Conservation (phyloP, 371 early-diverging fungal genomes). For the Apophysomyces variabilis region DNA sequence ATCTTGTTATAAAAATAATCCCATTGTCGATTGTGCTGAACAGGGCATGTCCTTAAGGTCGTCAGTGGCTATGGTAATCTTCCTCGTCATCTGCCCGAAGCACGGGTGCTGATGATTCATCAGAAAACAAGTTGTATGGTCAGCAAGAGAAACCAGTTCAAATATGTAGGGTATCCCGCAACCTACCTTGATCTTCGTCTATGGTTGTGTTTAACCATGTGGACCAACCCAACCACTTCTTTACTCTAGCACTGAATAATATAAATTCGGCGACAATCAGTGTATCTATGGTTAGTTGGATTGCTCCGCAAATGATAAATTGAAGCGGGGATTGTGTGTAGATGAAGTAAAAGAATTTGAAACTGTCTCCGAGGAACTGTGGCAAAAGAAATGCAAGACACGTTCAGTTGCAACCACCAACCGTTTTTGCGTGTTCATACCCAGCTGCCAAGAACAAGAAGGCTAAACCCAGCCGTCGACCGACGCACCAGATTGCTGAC, state of each 20-base stretch:
- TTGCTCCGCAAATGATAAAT: conserved; percentile 64
- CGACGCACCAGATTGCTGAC: conserved; percentile 53
- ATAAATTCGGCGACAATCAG: conserved; percentile 60
- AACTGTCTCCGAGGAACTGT: conserved; percentile 67
- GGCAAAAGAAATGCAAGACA: no score
- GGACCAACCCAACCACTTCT: conserved; percentile 30
- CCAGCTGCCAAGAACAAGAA: conserved; percentile 49
- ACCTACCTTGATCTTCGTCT: conserved; percentile 6
- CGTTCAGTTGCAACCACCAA: no score
- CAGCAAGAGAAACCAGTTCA: no score
- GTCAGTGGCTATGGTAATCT: neutral
- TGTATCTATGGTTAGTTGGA: conserved; percentile 66
- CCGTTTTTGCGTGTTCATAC: conserved; percentile 22
- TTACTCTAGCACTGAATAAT: conserved; percentile 42
- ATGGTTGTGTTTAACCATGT: neutral
- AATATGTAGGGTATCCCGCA: no score
- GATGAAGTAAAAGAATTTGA: conserved; percentile 68
- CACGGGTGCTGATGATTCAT: neutral
- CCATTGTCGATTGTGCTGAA: neutral
- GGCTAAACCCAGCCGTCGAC: conserved; percentile 64
- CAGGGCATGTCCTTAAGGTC: neutral
- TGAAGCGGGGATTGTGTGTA: conserved; percentile 61
- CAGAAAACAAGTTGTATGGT: no score
- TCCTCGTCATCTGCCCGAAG: conserved; percentile 2
- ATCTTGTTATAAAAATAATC: neutral